Percentiles rank a stretch among this genome's conserved stretches.
phyloP scores from a whole-genome alignment of 2,329 filamentous ascomycete species.

The Alternaria gansuensis region DNA sequence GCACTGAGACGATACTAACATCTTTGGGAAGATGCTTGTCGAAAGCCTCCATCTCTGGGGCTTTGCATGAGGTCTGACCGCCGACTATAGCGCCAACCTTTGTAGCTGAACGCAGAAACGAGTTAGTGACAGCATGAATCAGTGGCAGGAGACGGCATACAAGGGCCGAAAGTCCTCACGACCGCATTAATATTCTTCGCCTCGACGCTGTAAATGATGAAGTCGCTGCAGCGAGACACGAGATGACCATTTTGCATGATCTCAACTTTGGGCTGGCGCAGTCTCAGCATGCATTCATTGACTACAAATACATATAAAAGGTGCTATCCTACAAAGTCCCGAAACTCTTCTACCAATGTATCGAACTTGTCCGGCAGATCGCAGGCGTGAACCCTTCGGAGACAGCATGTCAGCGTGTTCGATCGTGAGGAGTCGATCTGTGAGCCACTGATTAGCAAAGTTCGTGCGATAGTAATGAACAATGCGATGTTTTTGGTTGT shows the following conservation, averaged over 20 bases:
- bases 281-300: conserved; percentile 55
- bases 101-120: conserved; percentile 69
- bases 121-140: conserved; percentile 18
- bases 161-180: conserved; percentile 88
- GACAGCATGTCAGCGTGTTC: conserved; percentile 34
- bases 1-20: conserved; percentile 92
- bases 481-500: conserved; percentile 30
- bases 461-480: conserved; percentile 30
- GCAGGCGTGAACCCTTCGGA: conserved; percentile 86
- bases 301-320: conserved; percentile 48
- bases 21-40: conserved; percentile 86
- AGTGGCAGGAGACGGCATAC: conserved; percentile 64
- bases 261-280: conserved; percentile 75
- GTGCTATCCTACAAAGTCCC: conserved; percentile 77
- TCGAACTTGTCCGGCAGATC: conserved; percentile 91
- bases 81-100: conserved; percentile 95
- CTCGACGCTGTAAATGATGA: conserved; percentile 98
- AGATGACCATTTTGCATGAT: conserved; percentile 94
- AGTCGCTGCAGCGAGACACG: conserved; percentile 96
- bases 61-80: conserved; percentile 97
- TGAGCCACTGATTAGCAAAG: conserved; percentile 49
- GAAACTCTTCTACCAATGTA: conserved; percentile 80
- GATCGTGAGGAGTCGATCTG: conserved; percentile 26
- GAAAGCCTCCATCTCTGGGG: conserved; percentile 92
- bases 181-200: conserved; percentile 88